Evolutionary conservation across 192 early-diverging fungal species (phyloP).

Genomic region (Funneliformis geosporum): DNA sequence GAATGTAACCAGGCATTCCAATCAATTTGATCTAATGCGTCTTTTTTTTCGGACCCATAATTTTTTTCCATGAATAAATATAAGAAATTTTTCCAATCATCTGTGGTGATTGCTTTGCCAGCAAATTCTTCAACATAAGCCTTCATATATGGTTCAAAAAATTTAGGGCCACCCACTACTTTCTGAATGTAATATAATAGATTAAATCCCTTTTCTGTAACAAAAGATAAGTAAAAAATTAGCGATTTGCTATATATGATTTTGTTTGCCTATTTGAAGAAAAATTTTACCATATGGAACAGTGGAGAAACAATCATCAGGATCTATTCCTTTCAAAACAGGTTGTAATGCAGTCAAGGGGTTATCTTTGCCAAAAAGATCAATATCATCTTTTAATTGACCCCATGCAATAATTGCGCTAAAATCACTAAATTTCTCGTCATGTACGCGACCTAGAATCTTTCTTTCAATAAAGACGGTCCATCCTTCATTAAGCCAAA

Average conservation of each 20-base stretch:
- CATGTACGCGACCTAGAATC: constrained; percentile 76
- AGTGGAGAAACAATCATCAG: constrained; percentile 77
- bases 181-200: constrained; percentile 88
- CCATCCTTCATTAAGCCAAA: constrained; percentile 97
- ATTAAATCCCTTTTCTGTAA: constrained; percentile 90
- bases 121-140: constrained; percentile 81
- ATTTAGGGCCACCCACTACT: constrained; percentile 75
- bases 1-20: constrained; percentile 90
- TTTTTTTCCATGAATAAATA: constrained; percentile 73
- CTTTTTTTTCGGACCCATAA: constrained; percentile 57
- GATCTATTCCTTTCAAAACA: constrained; percentile 73
- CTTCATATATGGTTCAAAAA: constrained; percentile 87
- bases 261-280: background rate
- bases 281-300: constrained; percentile 75
- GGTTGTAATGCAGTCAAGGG: constrained; percentile 73
- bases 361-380: constrained; percentile 64
- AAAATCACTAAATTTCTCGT: constrained; percentile 79
- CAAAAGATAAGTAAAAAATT: constrained; percentile 32
- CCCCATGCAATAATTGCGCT: constrained; percentile 82
- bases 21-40: constrained; percentile 76
- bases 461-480: constrained; percentile 93
- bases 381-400: constrained; percentile 70
- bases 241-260: background rate
- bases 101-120: constrained; percentile 85
- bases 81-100: constrained; percentile 84